Conservation (phyloP, 179 eudicot species). For the Heliamphora pulchella region DNA sequence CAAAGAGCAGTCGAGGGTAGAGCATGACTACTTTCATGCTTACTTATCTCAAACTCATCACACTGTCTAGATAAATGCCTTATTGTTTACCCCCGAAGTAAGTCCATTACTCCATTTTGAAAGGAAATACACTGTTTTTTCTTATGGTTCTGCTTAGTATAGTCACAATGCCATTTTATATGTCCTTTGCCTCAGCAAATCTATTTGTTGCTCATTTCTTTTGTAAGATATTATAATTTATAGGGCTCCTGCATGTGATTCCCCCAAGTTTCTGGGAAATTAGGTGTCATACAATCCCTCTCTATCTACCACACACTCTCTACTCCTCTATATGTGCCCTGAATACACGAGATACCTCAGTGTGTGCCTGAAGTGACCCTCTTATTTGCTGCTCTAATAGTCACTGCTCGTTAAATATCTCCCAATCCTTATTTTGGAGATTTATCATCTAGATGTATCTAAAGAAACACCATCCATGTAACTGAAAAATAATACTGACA, state of each 20-base stretch:
- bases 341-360: neutral
- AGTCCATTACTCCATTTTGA: neutral
- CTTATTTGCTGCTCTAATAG: neutral
- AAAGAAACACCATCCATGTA: neutral
- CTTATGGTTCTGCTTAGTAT: neutral
- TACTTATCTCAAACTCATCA: neutral
- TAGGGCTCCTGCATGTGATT: neutral
- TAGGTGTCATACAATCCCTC: neutral
- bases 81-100: neutral
- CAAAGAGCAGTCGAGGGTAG: no score
- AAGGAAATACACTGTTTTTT: neutral
- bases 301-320: neutral
- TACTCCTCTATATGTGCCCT: neutral
- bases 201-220: neutral
- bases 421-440: neutral
- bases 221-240: neutral
- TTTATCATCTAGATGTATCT: neutral
- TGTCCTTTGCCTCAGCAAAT: neutral
- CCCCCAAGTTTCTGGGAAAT: neutral
- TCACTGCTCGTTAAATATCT: neutral
- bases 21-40: neutral
- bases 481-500: neutral
- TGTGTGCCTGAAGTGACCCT: neutral
- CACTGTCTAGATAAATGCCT: neutral
- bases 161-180: neutral